phyloP scores from a whole-genome alignment of 805 yeast genomes.

The Limtongia smithiae region DNA sequence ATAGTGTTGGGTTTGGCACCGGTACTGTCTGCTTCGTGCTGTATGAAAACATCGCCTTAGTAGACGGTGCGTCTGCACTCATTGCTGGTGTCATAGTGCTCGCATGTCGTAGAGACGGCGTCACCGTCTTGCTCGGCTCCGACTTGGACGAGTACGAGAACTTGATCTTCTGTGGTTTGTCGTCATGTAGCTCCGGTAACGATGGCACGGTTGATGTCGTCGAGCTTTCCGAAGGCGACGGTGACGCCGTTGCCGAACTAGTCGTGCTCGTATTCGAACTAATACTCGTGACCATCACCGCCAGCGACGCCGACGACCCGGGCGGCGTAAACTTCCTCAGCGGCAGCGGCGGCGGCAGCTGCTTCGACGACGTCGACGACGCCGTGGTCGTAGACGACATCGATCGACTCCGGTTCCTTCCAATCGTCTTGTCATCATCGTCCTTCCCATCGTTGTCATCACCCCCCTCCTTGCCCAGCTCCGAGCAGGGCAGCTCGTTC shows the following conservation, averaged over 20 bases:
- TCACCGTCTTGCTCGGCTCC: conserved; percentile 1
- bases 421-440: conserved; percentile 1
- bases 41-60: conserved; percentile 4
- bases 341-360: conserved; percentile 28
- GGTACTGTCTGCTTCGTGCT: conserved; percentile 18
- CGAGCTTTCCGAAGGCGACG: not conserved
- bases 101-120: conserved; percentile 10
- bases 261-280: too few relatives aligned
- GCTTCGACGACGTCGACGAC: conserved; percentile 10
- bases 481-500: conserved; percentile 16
- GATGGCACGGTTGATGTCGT: too few relatives aligned
- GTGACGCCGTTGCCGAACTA: not conserved
- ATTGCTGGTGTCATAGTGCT: not conserved
- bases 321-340: conserved; percentile 5
- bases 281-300: not conserved
- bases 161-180: not conserved
- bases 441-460: not conserved
- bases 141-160: conserved; percentile 20
- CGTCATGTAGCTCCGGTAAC: not conserved
- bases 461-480: not conserved
- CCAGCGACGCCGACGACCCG: not conserved
- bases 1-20: conserved; percentile 10
- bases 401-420: not conserved
- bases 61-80: conserved; percentile 1
- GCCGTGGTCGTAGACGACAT: not conserved